phyloP scores from a whole-genome alignment of 2,329 filamentous ascomycete genomes.

The Neonectria sp. region DNA sequence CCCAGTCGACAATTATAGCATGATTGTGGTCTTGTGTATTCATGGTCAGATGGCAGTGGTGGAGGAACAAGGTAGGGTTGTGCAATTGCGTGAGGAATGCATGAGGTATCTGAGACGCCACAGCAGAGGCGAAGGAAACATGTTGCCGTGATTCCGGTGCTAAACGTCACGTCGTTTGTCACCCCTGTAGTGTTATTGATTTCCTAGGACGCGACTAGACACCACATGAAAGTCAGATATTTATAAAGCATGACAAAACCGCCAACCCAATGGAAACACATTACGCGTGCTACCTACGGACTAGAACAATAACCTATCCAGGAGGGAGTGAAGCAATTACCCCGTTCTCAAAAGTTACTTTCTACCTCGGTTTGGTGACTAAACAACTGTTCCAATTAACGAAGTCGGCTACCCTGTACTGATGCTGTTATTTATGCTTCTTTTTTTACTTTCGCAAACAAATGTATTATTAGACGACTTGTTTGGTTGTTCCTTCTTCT shows the following conservation, averaged over 20 bases:
- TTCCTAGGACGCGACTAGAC: neutral
- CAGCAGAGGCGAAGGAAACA: constrained; percentile 3
- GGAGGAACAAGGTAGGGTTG: neutral
- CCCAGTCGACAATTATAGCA: neutral
- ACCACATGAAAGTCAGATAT: neutral
- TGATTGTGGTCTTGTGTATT: neutral
- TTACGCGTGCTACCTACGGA: neutral
- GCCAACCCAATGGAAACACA: neutral
- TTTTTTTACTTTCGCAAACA: neutral
- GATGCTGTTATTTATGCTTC: no score
- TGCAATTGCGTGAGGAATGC: constrained; percentile 15
- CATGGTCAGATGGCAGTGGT: neutral
- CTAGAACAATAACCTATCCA: neutral
- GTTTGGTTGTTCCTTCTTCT: neutral
- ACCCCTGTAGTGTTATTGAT: neutral
- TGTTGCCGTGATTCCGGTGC: constrained; percentile 25
- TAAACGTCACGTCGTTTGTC: constrained; percentile 10
- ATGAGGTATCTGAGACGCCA: constrained; percentile 11
- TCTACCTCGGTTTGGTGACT: neutral
- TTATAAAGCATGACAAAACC: no score
- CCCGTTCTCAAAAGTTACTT: neutral
- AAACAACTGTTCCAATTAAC: neutral
- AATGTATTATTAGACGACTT: neutral
- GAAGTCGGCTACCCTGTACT: constrained; percentile 5
- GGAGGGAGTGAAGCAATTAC: neutral